These are phyloP conservation scores for Acer campestre DNA, from an alignment of 345 rosid species.

Conservation along the genomic window DNA sequence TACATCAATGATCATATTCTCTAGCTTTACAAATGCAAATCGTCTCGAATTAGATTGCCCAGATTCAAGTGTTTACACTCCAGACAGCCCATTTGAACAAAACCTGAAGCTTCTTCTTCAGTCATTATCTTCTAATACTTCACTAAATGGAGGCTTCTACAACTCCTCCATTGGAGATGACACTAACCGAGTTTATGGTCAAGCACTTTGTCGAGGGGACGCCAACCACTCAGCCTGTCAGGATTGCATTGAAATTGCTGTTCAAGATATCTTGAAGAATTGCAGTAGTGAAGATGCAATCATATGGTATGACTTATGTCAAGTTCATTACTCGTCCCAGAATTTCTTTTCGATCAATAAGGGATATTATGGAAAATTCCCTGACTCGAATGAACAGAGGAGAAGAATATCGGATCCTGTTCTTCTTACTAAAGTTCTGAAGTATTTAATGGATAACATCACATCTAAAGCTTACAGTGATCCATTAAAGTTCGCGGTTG, in stretches of 20 bases:
- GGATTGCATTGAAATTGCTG: slow-evolving; percentile 33
- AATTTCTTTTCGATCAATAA: background rate
- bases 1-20: slow-evolving; percentile 6
- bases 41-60: slow-evolving; percentile 11
- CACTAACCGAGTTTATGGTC: slow-evolving; percentile 25
- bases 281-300: slow-evolving; percentile 26
- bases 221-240: slow-evolving; percentile 21
- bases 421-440: slow-evolving; percentile 12
- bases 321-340: slow-evolving; percentile 36
- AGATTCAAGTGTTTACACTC: background rate
- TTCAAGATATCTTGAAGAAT: slow-evolving; percentile 6
- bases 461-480: slow-evolving; percentile 19
- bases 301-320: slow-evolving; percentile 42
- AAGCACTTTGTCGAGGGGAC: slow-evolving; percentile 41
- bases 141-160: slow-evolving; percentile 28
- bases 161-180: slow-evolving; percentile 18
- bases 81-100: slow-evolving; percentile 19
- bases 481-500: slow-evolving; percentile 30
- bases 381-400: slow-evolving; percentile 13
- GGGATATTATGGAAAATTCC: slow-evolving; percentile 36
- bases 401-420: slow-evolving; percentile 21
- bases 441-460: slow-evolving; percentile 25
- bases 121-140: slow-evolving; percentile 15
- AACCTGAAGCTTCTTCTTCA: slow-evolving; percentile 27
- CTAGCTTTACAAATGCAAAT: background rate